phyloP scores from a whole-genome alignment of 2,329 filamentous ascomycete genomes.

The Ceratocystis albifundus region DNA sequence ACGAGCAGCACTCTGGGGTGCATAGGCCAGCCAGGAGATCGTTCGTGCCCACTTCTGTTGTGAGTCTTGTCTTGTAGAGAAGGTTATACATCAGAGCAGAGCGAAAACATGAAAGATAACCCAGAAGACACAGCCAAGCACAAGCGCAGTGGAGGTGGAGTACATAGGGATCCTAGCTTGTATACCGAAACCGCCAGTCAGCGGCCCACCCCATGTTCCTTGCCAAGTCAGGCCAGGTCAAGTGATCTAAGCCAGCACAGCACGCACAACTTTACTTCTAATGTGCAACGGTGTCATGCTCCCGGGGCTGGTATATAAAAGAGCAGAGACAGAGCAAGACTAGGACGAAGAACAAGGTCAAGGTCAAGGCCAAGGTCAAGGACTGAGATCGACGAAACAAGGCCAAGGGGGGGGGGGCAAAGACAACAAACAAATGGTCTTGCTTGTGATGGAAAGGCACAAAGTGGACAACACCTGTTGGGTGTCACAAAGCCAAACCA shows the following conservation, averaged over 20 bases:
- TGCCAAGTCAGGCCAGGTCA: background rate
- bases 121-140: background rate
- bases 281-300: background rate
- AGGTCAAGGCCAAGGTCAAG: background rate
- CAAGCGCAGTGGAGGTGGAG: background rate
- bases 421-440: background rate
- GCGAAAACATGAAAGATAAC: background rate
- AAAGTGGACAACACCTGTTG: background rate
- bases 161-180: background rate
- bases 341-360: background rate
- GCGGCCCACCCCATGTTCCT: background rate
- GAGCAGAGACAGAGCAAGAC: background rate
- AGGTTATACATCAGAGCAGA: background rate
- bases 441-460: background rate
- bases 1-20: background rate
- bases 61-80: background rate
- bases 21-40: background rate
- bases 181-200: background rate
- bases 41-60: background rate
- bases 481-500: background rate
- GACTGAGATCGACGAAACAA: background rate
- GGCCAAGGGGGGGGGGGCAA: background rate
- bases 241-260: background rate
- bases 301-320: background rate
- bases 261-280: background rate